These are phyloP conservation scores for Apophysomyces elegans DNA, from an alignment of 371 early-diverging fungal species.

Conservation along the genomic window DNA sequence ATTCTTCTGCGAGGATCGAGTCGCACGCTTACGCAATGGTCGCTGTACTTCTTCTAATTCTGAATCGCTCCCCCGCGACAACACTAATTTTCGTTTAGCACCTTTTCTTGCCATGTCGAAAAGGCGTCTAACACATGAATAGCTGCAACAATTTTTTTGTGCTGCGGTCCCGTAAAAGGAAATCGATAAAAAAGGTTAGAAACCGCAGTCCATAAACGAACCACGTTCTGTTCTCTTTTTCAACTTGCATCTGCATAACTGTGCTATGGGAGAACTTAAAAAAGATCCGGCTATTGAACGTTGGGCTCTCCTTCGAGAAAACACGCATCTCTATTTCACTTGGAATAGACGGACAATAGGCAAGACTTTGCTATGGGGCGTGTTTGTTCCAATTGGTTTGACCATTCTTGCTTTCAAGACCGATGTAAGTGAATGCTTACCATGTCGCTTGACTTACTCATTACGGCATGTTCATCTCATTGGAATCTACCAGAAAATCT, in stretches of 20 bases:
- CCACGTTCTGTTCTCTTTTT: background rate
- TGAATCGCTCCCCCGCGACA: background rate
- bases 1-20: background rate
- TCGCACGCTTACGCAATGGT: background rate
- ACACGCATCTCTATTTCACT: slow-evolving; percentile 49
- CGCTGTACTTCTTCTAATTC: background rate
- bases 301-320: slow-evolving; percentile 63
- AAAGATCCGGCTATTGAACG: slow-evolving; percentile 61
- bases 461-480: background rate
- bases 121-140: background rate
- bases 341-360: slow-evolving; percentile 54
- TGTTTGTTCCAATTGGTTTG: slow-evolving; percentile 53
- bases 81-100: background rate
- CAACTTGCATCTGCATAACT: background rate
- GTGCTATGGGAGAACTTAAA: slow-evolving; percentile 32
- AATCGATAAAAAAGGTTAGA: background rate
- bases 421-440: slow-evolving; percentile 39
- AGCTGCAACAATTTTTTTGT: background rate
- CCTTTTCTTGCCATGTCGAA: background rate
- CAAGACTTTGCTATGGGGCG: slow-evolving; percentile 44
- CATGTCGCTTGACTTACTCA: background rate
- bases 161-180: background rate
- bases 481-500: slow-evolving; percentile 35
- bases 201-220: slow-evolving; percentile 1
- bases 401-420: slow-evolving; percentile 45